These are phyloP conservation scores for Brassica hybrid DNA, from an alignment of 441 rosid species.

Conservation along the genomic window DNA sequence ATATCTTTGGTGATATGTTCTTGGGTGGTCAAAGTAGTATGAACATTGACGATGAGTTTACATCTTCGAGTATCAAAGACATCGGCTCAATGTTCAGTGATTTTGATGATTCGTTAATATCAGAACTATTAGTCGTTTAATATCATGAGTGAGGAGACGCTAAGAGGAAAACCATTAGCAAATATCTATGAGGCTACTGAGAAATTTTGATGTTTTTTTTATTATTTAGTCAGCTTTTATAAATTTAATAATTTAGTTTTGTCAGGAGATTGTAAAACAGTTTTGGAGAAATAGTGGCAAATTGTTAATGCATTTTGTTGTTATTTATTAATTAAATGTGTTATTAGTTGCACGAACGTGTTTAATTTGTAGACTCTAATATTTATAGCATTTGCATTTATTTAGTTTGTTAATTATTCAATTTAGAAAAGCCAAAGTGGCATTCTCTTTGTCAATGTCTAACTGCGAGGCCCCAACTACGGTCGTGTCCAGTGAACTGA, in stretches of 20 bases:
- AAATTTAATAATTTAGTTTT: constrained; percentile 38
- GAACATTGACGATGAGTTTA: constrained; percentile 38
- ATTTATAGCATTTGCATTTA: constrained; percentile 19
- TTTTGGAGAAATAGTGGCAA: constrained; percentile 41
- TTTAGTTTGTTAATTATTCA: constrained; percentile 14
- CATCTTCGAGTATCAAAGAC: constrained; percentile 37
- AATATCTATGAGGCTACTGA: constrained; percentile 33
- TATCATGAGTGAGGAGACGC: not conserved
- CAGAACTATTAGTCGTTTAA: constrained; percentile 40
- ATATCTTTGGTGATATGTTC: constrained; percentile 44
- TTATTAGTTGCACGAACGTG: constrained; percentile 46
- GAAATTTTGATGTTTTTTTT: constrained; percentile 37
- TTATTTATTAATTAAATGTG: constrained; percentile 3
- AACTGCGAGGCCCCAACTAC: constrained; percentile 53
- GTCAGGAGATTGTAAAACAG: constrained; percentile 38
- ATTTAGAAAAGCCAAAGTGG: constrained; percentile 49
- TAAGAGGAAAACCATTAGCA: not conserved
- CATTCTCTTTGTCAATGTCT: constrained; percentile 56
- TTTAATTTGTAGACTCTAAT: constrained; percentile 17
- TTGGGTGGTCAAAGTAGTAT: constrained; percentile 33
- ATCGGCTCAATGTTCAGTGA: constrained; percentile 45
- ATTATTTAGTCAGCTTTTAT: constrained; percentile 22
- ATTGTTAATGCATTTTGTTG: constrained; percentile 29
- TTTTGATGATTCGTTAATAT: constrained; percentile 55
- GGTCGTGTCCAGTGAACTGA: constrained; percentile 50